phyloP scores from a whole-genome alignment of 169 alveolate species.

The Babesia ovata region DNA sequence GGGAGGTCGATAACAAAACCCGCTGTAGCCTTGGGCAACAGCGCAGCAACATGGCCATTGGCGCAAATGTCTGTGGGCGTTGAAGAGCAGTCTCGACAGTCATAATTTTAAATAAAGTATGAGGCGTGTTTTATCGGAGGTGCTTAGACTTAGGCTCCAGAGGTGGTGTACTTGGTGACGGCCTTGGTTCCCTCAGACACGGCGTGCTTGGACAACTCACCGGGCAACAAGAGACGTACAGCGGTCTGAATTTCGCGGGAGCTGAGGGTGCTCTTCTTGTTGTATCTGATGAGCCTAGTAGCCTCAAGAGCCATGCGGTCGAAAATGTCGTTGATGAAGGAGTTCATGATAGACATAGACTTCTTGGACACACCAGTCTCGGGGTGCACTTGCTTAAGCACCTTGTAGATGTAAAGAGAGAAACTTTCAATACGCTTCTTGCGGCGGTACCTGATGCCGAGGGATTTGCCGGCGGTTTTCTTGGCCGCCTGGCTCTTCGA shows the following conservation, averaged over 20 bases:
- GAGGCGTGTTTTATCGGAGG: background rate
- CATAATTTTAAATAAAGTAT: background rate
- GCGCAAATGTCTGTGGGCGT: background rate
- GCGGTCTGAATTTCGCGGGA: slow-evolving; percentile 99
- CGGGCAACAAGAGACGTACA: slow-evolving; percentile 97
- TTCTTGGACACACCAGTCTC: slow-evolving; percentile 97
- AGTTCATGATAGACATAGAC: slow-evolving; percentile 99
- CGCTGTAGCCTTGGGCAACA: background rate
- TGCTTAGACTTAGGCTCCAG: slow-evolving; percentile 73
- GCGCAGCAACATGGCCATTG: slow-evolving; percentile 28
- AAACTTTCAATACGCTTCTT: slow-evolving; percentile 94
- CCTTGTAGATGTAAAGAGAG: slow-evolving; percentile 98
- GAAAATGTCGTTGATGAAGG: slow-evolving; percentile 96
- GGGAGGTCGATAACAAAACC: too few species aligned
- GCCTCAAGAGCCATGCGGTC: slow-evolving; percentile 97
- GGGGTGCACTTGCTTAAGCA: slow-evolving; percentile 97
- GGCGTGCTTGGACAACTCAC: slow-evolving; percentile 99
- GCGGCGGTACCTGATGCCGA: slow-evolving; percentile 88
- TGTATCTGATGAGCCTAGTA: slow-evolving; percentile 94
- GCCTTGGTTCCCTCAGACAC: slow-evolving; percentile 99
- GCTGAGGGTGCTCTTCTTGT: slow-evolving; percentile 96
- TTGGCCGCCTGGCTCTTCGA: slow-evolving; percentile 87
- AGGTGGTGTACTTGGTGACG: slow-evolving; percentile 96
- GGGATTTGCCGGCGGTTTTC: slow-evolving; percentile 87
- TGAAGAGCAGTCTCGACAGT: background rate